Conservation (phyloP, 1,284 basidiomycete species). For the Heterobasidion parviporum region DNA sequence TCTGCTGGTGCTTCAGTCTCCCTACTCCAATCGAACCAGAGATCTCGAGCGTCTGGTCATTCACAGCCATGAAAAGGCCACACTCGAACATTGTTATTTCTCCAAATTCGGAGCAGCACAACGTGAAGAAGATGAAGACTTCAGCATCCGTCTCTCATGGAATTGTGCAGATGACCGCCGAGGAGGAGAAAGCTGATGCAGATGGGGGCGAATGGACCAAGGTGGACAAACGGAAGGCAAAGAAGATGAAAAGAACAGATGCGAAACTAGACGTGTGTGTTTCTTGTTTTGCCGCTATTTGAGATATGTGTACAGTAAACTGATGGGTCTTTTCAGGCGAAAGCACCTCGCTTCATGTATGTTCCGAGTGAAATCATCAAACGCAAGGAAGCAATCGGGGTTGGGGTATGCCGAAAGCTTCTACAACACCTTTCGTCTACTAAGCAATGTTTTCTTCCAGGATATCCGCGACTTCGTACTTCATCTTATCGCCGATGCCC, state of each 20-base stretch:
- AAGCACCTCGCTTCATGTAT: slow-evolving; percentile 75
- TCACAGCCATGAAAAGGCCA: too few species aligned
- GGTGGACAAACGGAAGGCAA: slow-evolving; percentile 70
- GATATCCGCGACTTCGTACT: slow-evolving; percentile 80
- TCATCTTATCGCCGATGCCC: slow-evolving; percentile 74
- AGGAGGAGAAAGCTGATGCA: slow-evolving; percentile 11
- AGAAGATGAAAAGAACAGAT: slow-evolving; percentile 58
- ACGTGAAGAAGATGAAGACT: slow-evolving; percentile 26
- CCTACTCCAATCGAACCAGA: too few species aligned
- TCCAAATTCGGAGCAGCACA: slow-evolving; percentile 12
- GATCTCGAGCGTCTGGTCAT: too few species aligned
- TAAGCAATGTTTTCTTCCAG: slow-evolving; percentile 28
- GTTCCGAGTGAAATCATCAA: slow-evolving; percentile 65
- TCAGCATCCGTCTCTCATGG: slow-evolving; percentile 13
- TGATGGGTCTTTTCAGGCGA: slow-evolving; percentile 29
- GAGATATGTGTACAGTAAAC: slow-evolving; percentile 1
- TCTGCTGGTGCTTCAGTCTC: too few species aligned
- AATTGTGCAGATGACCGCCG: not conserved
- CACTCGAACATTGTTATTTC: not conserved
- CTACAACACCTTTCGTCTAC: not conserved
- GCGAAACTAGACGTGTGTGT: slow-evolving; percentile 52
- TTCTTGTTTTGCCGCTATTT: slow-evolving; percentile 9
- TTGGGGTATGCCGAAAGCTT: slow-evolving; percentile 48
- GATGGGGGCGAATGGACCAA: slow-evolving; percentile 53
- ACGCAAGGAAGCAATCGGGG: slow-evolving; percentile 63